Conservation (phyloP, 2,329 filamentous ascomycete species). For the Colletotrichum trifolii region DNA sequence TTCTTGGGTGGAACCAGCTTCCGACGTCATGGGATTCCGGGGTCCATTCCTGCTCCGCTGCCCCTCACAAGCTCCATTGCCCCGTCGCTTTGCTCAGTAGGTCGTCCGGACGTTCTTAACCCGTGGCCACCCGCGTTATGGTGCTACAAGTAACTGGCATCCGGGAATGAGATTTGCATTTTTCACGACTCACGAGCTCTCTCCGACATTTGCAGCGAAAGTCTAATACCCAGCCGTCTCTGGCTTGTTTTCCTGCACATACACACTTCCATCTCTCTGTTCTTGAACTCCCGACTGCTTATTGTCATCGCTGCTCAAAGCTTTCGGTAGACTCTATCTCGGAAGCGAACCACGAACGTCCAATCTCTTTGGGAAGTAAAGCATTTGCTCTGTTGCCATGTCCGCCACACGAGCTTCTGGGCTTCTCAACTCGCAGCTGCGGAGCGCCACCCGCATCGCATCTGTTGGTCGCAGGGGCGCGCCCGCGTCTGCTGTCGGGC, state of each 20-base stretch:
- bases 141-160: slow-evolving; percentile 10
- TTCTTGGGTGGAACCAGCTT: not conserved
- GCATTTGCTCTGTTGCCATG: slow-evolving; percentile 15
- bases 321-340: too few species aligned
- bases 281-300: slow-evolving; percentile 4
- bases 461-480: slow-evolving; percentile 18
- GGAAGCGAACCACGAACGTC: too few species aligned
- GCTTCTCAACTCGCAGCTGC: slow-evolving; percentile 34
- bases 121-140: slow-evolving; percentile 28
- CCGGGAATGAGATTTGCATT: slow-evolving; percentile 16
- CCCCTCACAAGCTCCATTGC: slow-evolving; percentile 28
- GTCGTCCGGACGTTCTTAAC: slow-evolving; percentile 28
- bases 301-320: not conserved
- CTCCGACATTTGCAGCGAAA: slow-evolving; percentile 14
- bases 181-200: slow-evolving; percentile 26
- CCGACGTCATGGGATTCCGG: slow-evolving; percentile 27
- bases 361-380: too few species aligned
- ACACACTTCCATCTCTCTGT: not conserved
- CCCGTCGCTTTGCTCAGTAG: not conserved
- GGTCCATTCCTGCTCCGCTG: slow-evolving; percentile 6
- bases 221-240: slow-evolving; percentile 22
- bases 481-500: slow-evolving; percentile 2
- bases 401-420: slow-evolving; percentile 33
- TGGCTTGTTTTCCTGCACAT: not conserved
- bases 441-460: slow-evolving; percentile 27